Conservation (phyloP, 345 rosid species). For the Ceriops decandra region DNA sequence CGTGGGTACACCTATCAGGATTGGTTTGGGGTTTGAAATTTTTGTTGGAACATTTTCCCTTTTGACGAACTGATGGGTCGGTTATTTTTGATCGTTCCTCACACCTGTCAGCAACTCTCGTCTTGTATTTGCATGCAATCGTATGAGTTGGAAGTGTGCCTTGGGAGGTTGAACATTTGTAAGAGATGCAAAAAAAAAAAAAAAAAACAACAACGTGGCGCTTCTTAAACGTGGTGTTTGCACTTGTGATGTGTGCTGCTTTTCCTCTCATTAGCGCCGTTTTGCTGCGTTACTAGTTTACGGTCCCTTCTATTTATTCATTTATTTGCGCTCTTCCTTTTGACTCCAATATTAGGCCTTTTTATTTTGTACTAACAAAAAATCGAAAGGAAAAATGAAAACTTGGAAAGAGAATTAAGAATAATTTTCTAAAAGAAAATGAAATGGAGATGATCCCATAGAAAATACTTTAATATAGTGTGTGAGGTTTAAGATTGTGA, state of each 20-base stretch:
- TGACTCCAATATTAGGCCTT: too few species aligned
- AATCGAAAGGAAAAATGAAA: too few species aligned
- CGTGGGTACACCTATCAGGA: slow-evolving; percentile 75
- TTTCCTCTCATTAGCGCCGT: slow-evolving; percentile 1
- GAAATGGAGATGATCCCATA: too few species aligned
- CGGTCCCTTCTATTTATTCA: too few species aligned
- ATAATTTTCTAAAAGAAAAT: too few species aligned
- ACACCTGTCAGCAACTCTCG: slow-evolving; percentile 22
- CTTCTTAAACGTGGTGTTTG: slow-evolving; percentile 10
- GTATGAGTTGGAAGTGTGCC: slow-evolving; percentile 26
- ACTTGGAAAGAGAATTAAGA: too few species aligned
- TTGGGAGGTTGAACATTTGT: background rate
- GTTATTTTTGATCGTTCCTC: slow-evolving; percentile 23
- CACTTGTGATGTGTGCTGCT: slow-evolving; percentile 13
- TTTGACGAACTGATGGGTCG: slow-evolving; percentile 16
- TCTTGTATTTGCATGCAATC: slow-evolving; percentile 40
- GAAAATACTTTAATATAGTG: too few species aligned
- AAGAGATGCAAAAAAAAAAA: background rate
- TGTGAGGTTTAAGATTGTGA: too few species aligned
- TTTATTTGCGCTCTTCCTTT: too few species aligned
- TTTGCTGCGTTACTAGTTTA: background rate
- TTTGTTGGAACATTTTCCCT: background rate
- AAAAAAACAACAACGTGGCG: slow-evolving; percentile 10
- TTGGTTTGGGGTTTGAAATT: slow-evolving; percentile 26
- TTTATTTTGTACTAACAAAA: too few species aligned